Evolutionary conservation across 1,139 yeast species (phyloP).

Genomic region (Hanseniaspora uvarum): DNA sequence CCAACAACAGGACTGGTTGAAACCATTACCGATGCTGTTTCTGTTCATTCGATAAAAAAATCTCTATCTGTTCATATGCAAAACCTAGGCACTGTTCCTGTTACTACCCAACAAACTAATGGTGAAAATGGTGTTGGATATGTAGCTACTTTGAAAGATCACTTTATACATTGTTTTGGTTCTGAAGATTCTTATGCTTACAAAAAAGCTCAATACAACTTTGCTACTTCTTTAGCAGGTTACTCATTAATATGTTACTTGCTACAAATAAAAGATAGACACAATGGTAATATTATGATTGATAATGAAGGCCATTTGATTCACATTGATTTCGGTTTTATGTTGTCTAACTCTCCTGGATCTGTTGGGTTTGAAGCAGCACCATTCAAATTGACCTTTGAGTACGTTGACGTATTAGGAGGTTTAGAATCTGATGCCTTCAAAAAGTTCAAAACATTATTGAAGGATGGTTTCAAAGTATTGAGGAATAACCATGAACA

Average conservation of each 20-base stretch:
- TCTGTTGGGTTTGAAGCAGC: slow-evolving; percentile 95
- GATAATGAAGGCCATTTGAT: slow-evolving; percentile 91
- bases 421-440: slow-evolving; percentile 57
- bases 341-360: slow-evolving; percentile 89
- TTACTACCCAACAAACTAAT: slow-evolving; percentile 25
- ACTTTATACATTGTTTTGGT: slow-evolving; percentile 68
- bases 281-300: slow-evolving; percentile 89
- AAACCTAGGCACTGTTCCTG: slow-evolving; percentile 37
- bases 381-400: slow-evolving; percentile 82
- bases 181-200: slow-evolving; percentile 42
- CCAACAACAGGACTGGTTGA: slow-evolving; percentile 87
- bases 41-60: slow-evolving; percentile 87
- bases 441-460: slow-evolving; percentile 46
- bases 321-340: slow-evolving; percentile 91
- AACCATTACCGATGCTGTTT: slow-evolving; percentile 86
- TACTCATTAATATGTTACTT: slow-evolving; percentile 82
- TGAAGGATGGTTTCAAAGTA: slow-evolving; percentile 63
- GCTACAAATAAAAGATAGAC: slow-evolving; percentile 87
- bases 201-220: slow-evolving; percentile 67
- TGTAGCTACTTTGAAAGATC: slow-evolving; percentile 59
- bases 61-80: slow-evolving; percentile 71
- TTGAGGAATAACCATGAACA: slow-evolving; percentile 63
- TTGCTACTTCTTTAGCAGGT: slow-evolving; percentile 75
- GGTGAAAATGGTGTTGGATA: slow-evolving; percentile 37
- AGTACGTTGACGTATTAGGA: slow-evolving; percentile 78